A percentile compares a stretch with the other conserved stretches of the same genome.
phyloP scores from a whole-genome alignment of 768 basidiomycete genomes.

The Tephrocybe sp. region DNA sequence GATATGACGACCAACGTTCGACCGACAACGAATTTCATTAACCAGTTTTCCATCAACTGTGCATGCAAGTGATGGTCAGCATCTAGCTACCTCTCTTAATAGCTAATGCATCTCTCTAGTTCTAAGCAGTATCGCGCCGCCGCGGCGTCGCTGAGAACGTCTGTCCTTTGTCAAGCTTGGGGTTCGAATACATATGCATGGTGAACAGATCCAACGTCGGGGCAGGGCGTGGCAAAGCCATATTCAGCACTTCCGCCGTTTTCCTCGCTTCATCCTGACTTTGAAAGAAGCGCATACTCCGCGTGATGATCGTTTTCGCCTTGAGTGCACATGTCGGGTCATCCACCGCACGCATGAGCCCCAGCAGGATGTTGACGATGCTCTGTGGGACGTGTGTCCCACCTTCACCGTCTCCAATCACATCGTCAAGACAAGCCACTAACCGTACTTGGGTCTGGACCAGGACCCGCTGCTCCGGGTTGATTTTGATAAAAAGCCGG shows the following conservation, averaged over 20 bases:
- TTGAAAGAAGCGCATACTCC: conserved; percentile 10
- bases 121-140: no score
- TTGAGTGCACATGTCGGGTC: background rate
- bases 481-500: conserved; percentile 32
- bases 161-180: conserved; percentile 19
- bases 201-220: conserved; percentile 28
- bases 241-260: conserved; percentile 23
- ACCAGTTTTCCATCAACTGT: no score
- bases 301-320: background rate
- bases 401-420: conserved; percentile 23
- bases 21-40: no score
- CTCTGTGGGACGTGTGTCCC: conserved; percentile 14
- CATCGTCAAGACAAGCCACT: conserved; percentile 29
- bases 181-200: conserved; percentile 35
- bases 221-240: conserved; percentile 18
- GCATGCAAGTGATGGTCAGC: no score
- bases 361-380: background rate
- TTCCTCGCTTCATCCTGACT: conserved; percentile 26
- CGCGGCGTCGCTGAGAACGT: background rate
- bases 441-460: conserved; percentile 26
- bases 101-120: no score
- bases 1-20: no score
- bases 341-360: background rate
- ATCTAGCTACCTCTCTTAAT: no score
- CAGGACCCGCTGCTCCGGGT: conserved; percentile 21